These are phyloP conservation scores for Tephrocybe sp. DNA, from an alignment of 768 basidiomycete species.

Conservation along the genomic window DNA sequence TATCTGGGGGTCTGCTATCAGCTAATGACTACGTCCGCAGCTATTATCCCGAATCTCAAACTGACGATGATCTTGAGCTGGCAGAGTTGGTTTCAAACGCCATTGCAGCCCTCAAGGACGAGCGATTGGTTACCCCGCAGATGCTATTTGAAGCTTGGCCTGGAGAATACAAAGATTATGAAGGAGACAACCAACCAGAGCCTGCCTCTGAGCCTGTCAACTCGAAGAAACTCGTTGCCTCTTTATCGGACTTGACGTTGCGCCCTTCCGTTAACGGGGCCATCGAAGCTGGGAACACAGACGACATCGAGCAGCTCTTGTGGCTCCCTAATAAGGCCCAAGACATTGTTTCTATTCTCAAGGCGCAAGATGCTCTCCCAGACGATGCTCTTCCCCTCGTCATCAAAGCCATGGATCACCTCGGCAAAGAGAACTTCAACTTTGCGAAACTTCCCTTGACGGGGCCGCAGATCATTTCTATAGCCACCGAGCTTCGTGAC, in stretches of 20 bases:
- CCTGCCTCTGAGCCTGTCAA: not conserved
- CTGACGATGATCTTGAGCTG: no score
- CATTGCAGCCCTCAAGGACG: conserved; percentile 16
- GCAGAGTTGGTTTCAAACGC: no score
- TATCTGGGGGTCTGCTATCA: not conserved
- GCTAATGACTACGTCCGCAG: not conserved
- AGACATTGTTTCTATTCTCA: conserved; percentile 18
- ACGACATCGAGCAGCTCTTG: conserved; percentile 23
- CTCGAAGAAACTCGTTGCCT: conserved; percentile 20
- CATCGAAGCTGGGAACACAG: conserved; percentile 19
- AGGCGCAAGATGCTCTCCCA: conserved; percentile 20
- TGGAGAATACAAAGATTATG: conserved; percentile 10
- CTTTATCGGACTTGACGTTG: conserved; percentile 24
- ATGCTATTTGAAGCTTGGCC: conserved; percentile 25
- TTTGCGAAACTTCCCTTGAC: conserved; percentile 23
- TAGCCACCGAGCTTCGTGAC: conserved; percentile 4
- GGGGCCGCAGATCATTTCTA: conserved; percentile 19
- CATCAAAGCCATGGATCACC: conserved; percentile 13
- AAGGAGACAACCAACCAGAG: not conserved
- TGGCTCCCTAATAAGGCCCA: conserved; percentile 27
- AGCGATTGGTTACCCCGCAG: conserved; percentile 15
- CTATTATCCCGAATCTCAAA: no score
- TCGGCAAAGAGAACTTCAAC: conserved; percentile 18
- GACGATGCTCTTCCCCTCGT: conserved; percentile 25
- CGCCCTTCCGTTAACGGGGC: conserved; percentile 23